phyloP scores from a whole-genome alignment of 495 filamentous ascomycete genomes.

The Aspergillus conjunctus region DNA sequence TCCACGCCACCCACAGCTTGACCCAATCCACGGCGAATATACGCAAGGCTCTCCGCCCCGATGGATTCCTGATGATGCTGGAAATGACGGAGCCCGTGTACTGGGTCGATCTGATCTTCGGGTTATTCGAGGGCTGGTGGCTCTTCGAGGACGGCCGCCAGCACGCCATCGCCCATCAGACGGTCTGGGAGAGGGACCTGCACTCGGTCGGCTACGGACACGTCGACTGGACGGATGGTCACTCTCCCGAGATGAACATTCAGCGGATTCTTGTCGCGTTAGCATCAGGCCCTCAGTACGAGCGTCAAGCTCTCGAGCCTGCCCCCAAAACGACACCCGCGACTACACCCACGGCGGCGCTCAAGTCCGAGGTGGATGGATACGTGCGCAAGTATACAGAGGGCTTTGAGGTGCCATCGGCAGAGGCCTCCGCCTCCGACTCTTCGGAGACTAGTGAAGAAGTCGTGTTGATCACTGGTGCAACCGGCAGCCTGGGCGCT shows the following conservation, averaged over 20 bases:
- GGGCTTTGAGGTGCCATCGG: constrained; percentile 18
- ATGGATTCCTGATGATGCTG: constrained; percentile 40
- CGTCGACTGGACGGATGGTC: constrained; percentile 50
- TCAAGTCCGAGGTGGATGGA: constrained; percentile 36
- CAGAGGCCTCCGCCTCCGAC: neutral
- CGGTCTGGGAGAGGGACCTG: constrained; percentile 39
- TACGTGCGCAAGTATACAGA: constrained; percentile 30
- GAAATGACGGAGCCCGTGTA: constrained; percentile 39
- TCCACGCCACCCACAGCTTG: constrained; percentile 50
- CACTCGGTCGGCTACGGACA: constrained; percentile 40
- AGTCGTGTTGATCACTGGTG: constrained; percentile 54
- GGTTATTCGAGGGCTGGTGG: constrained; percentile 57
- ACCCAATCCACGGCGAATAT: constrained; percentile 26
- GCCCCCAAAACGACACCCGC: neutral
- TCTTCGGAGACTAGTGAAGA: too few species aligned
- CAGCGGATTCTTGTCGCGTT: constrained; percentile 45
- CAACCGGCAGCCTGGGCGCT: constrained; percentile 52
- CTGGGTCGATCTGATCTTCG: constrained; percentile 51
- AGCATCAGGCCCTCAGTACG: constrained; percentile 36
- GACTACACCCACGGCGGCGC: constrained; percentile 12
- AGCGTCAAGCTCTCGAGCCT: constrained; percentile 10
- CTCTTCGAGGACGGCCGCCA: constrained; percentile 47
- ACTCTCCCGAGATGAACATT: constrained; percentile 34
- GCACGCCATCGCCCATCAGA: constrained; percentile 38
- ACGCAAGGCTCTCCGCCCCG: constrained; percentile 31